Base-by-base conservation (phyloP, 2,329 filamentous ascomycete species). In the Pestalotiopsis sp. region DNA sequence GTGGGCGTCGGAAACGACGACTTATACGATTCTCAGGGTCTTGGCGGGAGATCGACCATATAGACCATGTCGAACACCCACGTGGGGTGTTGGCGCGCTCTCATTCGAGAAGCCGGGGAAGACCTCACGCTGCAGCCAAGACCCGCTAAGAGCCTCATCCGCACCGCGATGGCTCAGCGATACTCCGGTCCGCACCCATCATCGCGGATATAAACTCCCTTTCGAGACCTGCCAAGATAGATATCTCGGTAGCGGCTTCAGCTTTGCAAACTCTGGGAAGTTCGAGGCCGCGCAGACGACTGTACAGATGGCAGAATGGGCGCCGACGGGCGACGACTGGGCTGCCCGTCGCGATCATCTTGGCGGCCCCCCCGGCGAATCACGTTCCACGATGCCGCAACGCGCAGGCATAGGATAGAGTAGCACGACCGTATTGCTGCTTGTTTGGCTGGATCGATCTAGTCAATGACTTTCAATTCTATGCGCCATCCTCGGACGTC, bases 111-210 rank as follows among this genome's bases (percentile, higher is more conserved):
- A 30, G 6, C 60, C 17, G 63, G 63, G 52, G 48, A 55, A 56
- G n/a, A 13, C 63, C 48, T 65, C 26, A 20, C 10, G 9, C 22
- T 65, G 63, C 52, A 55, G 52, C 63, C 63, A 65, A 56, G 44
- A 4, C 63, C 40, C 63, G 63, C 63, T 57, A 65, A 35, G 63
- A 65, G 63, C 63, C 63, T 65, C 63, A 65, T 65, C 40, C 63
- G 44, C 63, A 20, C 52, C 44, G 26, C 40, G 13, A 24, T 38
- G n/a, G 44, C 63, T 39, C 17, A 17, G 52, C 14, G 14, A 17
- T 65, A 22, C 38, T 52, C 40, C 60, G 20, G 38, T 48, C 60
- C 35, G 20, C 20, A 30, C 60, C 60, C 60, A 48, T 26, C 38
- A 6, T n/a, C 3, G 35, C 60, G 60, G 60, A 48, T 52, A 63